Evolutionary conservation across 306 rosid genomes (phyloP).

Genomic region (Styphnolobium japonicum): DNA sequence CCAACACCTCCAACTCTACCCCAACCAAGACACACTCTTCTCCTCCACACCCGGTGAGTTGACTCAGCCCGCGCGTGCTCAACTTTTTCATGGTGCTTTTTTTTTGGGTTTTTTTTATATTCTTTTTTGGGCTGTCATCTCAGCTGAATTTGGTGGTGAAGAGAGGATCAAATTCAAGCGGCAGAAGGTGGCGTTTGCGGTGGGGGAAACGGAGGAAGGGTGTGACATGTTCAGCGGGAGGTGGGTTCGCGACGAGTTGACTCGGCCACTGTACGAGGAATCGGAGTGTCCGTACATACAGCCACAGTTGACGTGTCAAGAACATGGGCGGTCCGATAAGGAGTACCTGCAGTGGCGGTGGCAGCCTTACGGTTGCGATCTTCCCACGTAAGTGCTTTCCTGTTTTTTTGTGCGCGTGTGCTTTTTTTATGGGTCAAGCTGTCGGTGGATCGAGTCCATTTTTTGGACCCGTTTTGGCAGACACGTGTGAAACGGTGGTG

Average conservation of each 20-base stretch:
- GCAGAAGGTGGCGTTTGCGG: conserved; percentile 36
- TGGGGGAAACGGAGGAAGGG: conserved; percentile 36
- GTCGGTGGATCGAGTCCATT: conserved; percentile 13
- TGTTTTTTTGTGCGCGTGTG: not conserved
- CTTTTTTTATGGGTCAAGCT: not conserved
- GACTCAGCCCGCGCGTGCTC: not conserved
- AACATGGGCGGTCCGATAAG: conserved; percentile 76
- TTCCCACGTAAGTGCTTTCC: conserved; percentile 56
- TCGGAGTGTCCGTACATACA: conserved; percentile 95
- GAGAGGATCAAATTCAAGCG: conserved; percentile 31
- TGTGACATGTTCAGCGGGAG: conserved; percentile 73
- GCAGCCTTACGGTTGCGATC: conserved; percentile 86
- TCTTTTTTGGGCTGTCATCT: not conserved
- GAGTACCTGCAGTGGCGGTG: conserved; percentile 72
- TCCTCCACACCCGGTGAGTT: conserved; percentile 45
- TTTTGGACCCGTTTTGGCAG: not conserved
- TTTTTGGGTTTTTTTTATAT: not conserved
- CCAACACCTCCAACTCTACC: conserved; percentile 41
- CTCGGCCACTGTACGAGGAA: conserved; percentile 80
- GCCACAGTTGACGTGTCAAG: conserved; percentile 87
- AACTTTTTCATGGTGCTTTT: not conserved
- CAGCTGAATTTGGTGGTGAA: not conserved
- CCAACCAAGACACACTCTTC: conserved; percentile 18
- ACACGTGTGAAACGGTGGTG: not conserved
- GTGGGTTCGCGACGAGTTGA: conserved; percentile 80